Evolutionary conservation across 768 basidiomycete genomes (phyloP).

Genomic region (Leccinellum rugosiceps): DNA sequence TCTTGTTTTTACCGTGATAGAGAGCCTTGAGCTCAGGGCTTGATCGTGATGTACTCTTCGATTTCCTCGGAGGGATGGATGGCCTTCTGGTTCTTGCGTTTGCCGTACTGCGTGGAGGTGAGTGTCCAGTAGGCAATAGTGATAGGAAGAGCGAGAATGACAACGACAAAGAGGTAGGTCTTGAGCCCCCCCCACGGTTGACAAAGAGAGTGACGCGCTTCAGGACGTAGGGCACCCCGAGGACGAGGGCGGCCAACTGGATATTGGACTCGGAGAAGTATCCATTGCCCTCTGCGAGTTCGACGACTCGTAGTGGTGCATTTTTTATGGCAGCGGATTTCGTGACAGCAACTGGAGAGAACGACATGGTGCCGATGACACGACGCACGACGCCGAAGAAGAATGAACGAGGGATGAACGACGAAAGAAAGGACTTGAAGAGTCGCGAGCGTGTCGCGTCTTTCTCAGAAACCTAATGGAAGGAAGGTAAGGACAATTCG

Average conservation of each 20-base stretch:
- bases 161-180: conserved; percentile 77
- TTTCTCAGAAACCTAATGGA: conserved; percentile 19
- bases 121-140: conserved; percentile 87
- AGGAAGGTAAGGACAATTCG: too few relatives aligned
- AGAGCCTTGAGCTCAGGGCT: conserved; percentile 75
- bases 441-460: not conserved
- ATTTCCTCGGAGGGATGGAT: conserved; percentile 79
- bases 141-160: conserved; percentile 72
- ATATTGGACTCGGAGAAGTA: conserved; percentile 65
- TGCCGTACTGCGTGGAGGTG: conserved; percentile 71
- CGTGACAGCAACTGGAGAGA: conserved; percentile 56
- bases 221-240: conserved; percentile 83
- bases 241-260: conserved; percentile 74
- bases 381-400: conserved; percentile 4
- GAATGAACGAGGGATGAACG: not conserved
- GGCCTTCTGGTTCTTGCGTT: conserved; percentile 82
- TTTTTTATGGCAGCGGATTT: conserved; percentile 78
- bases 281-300: conserved; percentile 83
- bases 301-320: conserved; percentile 59
- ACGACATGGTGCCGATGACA: conserved; percentile 34
- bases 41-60: conserved; percentile 88
- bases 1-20: conserved; percentile 85
- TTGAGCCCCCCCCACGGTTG: conserved; percentile 77
- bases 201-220: conserved; percentile 81
- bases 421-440: not conserved